Conservation (phyloP, 495 filamentous ascomycete species). For the Neurospora intermedia region DNA sequence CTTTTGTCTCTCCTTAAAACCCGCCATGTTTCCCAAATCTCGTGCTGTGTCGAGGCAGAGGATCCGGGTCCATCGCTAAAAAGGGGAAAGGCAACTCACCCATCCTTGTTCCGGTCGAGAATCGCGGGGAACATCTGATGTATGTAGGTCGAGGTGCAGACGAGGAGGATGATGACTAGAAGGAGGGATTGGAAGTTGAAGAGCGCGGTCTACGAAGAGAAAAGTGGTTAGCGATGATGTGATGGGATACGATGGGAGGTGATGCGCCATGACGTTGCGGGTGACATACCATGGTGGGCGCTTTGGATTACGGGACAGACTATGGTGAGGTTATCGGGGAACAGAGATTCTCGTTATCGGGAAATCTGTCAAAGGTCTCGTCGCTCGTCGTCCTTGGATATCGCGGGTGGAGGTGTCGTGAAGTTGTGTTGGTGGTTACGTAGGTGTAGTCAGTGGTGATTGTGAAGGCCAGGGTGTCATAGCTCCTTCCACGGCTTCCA, state of each 20-base stretch:
- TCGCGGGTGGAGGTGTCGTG: neutral
- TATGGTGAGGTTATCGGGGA: neutral
- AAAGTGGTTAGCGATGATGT: neutral
- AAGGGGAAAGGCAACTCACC: slow-evolving; percentile 40
- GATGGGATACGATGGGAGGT: neutral
- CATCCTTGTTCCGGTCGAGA: slow-evolving; percentile 87
- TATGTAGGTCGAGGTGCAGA: slow-evolving; percentile 89
- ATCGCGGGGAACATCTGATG: slow-evolving; percentile 84
- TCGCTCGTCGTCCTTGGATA: neutral
- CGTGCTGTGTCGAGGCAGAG: neutral
- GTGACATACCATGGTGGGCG: neutral
- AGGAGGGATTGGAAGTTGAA: slow-evolving; percentile 97
- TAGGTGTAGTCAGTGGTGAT: neutral
- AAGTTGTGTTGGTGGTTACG: neutral
- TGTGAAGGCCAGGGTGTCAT: slow-evolving; percentile 8
- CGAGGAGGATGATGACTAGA: slow-evolving; percentile 83
- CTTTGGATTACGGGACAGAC: neutral
- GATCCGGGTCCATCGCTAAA: neutral
- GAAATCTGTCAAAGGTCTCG: neutral
- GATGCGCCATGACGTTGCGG: neutral
- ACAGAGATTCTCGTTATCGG: neutral
- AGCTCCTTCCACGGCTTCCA: slow-evolving; percentile 1
- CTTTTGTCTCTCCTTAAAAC: neutral
- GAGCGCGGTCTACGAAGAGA: slow-evolving; percentile 61
- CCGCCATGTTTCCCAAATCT: neutral